Conservation (phyloP, 345 rosid genomes). For the Moricandia moricandioides region DNA sequence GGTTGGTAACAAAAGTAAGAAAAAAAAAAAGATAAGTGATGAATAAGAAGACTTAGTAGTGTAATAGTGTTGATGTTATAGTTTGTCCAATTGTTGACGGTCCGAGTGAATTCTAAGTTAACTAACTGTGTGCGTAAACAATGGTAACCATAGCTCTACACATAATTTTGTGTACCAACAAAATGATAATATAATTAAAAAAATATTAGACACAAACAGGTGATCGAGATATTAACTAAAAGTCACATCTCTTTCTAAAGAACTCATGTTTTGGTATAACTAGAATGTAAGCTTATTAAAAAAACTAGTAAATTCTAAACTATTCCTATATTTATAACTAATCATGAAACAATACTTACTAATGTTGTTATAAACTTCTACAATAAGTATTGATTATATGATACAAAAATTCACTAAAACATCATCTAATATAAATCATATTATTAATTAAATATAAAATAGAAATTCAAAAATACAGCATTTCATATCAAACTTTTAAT, state of each 20-base stretch:
- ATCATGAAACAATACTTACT: not conserved
- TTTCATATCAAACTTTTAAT: not conserved
- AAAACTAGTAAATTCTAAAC: not conserved
- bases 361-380: not conserved
- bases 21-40: slow-evolving; percentile 4
- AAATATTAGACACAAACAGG: not conserved
- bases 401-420: not conserved
- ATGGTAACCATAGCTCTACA: slow-evolving; percentile 10
- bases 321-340: not conserved
- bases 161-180: not conserved
- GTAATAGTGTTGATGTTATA: slow-evolving; percentile 17
- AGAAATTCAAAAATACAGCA: not conserved
- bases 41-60: not conserved
- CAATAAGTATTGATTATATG: not conserved
- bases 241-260: not conserved
- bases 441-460: not conserved
- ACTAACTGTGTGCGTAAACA: slow-evolving; percentile 14
- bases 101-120: slow-evolving; percentile 38
- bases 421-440: not conserved
- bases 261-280: not conserved
- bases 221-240: not conserved
- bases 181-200: not conserved
- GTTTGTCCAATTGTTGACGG: slow-evolving; percentile 25
- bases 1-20: slow-evolving; percentile 26
- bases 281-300: not conserved